Base-by-base conservation (phyloP, 441 rosid genomes). In the Gossypium lobatum region DNA sequence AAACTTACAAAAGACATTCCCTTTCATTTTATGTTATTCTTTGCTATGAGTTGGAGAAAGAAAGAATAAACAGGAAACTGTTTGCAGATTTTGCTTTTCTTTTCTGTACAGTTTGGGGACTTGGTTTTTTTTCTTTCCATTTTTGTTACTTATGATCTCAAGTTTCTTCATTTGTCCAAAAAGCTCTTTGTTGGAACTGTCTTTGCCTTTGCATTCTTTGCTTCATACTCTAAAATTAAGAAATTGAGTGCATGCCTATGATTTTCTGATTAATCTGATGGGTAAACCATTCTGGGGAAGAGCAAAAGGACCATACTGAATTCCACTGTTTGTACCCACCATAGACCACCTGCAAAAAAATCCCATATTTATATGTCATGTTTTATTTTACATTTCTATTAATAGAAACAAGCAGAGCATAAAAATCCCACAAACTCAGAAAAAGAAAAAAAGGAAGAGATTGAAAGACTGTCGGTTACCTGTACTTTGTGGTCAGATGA, bases 261-360 rank as follows among this genome's bases (percentile, higher is more conserved):
- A n/a, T 82, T 85, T 94, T 46, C 75, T 75, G 74, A 83, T 76
- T 72, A 95, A 58, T 74, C 75, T 81, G 80, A 95, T 87, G 73
- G 98, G 97, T 79, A 95, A 81, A 21, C 99, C 99, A 73, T 91
- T 87, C 81, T 89, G 91, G 80, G 99, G 99, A 75, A 95, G 97
- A 39, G 95, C 92, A 77, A 95, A 95, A n/a, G 99, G 99, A 46
- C 91, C 92, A 81, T 95, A 95, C 85, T 95, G 98, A 63, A 93
- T 93, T 69, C 97, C 98, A 37, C 77, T 83, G 57, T 83, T 82
- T 16, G 86, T 64, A 74, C 96, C 96, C 82, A 75, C 87, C 46
- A 85, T 26, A 63, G 82, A 76, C 98, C 98, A 95, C 55, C 97
- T 95, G 91, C 79, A 83, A 68, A 66, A 54, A 54, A 58, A 58